Conservation (phyloP, 2,329 filamentous ascomycete species). For the Calonectria hawksworthii region DNA sequence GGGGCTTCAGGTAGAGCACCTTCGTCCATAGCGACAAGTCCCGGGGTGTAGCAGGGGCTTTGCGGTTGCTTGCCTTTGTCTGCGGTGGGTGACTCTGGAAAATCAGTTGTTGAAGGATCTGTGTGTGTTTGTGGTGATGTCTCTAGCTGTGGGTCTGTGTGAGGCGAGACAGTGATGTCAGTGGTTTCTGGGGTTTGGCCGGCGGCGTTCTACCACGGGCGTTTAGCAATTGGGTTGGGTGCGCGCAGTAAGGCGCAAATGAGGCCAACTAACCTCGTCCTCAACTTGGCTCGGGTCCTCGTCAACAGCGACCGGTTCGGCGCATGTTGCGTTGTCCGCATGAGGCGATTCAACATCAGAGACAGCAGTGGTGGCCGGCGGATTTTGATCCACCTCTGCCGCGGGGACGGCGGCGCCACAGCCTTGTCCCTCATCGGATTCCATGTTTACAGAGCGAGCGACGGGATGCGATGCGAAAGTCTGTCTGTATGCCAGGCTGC, state of each 20-base stretch:
- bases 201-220: not conserved
- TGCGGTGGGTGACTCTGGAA: not conserved
- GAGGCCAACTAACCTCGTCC: constrained; percentile 17
- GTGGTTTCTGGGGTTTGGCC: not conserved
- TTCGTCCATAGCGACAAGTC: not conserved
- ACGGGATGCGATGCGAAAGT: not conserved
- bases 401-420: constrained; percentile 8
- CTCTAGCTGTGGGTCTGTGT: constrained; percentile 14
- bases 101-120: not conserved
- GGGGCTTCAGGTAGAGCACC: not conserved
- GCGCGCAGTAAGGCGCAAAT: not conserved
- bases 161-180: constrained; percentile 17
- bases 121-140: constrained; percentile 1
- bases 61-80: constrained; percentile 3
- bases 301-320: not conserved
- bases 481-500: not conserved
- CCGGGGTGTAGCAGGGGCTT: not conserved
- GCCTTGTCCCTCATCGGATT: constrained; percentile 12
- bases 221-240: constrained; percentile 11
- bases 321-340: not conserved
- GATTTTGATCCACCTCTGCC: constrained; percentile 16
- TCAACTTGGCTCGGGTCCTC: constrained; percentile 2
- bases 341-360: constrained; percentile 14
- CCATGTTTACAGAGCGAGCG: constrained; percentile 16
- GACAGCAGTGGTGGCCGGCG: not conserved